Conservation (phyloP, 306 rosid genomes). For the Lagenaria siceraria region DNA sequence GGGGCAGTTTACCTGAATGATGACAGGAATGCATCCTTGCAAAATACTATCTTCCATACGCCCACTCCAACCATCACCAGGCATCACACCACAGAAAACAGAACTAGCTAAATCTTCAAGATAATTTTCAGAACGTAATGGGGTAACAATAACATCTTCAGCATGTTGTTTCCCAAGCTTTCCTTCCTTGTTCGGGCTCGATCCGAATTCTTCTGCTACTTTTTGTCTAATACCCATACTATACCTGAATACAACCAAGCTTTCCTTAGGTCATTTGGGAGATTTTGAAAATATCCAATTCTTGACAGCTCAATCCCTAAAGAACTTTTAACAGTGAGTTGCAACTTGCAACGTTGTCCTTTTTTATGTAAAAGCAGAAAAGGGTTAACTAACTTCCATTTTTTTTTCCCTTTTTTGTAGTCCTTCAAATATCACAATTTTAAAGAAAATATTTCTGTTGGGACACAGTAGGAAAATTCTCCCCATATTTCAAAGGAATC, state of each 20-base stretch:
- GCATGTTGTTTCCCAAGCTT: slow-evolving; percentile 72
- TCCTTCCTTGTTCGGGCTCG: slow-evolving; percentile 73
- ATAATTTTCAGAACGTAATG: slow-evolving; percentile 46
- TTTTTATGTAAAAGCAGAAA: not conserved
- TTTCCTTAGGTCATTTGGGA: not conserved
- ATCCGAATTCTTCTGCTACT: slow-evolving; percentile 70
- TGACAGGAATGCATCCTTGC: slow-evolving; percentile 90
- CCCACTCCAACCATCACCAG: slow-evolving; percentile 96
- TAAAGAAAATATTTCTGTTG: not conserved
- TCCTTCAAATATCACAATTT: not conserved
- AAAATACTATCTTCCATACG: slow-evolving; percentile 86
- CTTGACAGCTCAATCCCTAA: not conserved
- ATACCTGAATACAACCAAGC: slow-evolving; percentile 37
- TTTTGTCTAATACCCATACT: slow-evolving; percentile 93
- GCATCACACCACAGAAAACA: slow-evolving; percentile 76
- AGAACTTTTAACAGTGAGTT: not conserved
- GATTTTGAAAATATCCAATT: not conserved
- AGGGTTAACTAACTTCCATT: not conserved
- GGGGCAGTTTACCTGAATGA: slow-evolving; percentile 51
- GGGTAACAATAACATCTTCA: slow-evolving; percentile 60
- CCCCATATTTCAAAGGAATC: not conserved
- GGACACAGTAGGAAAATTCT: not conserved
- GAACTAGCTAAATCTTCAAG: slow-evolving; percentile 57
- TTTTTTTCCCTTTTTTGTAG: not conserved
- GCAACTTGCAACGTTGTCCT: not conserved